A percentile compares a stretch with the other conserved stretches of the same genome.
Evolutionary conservation across 306 rosid genomes (phyloP).

Genomic region (Crotalaria pallida): DNA sequence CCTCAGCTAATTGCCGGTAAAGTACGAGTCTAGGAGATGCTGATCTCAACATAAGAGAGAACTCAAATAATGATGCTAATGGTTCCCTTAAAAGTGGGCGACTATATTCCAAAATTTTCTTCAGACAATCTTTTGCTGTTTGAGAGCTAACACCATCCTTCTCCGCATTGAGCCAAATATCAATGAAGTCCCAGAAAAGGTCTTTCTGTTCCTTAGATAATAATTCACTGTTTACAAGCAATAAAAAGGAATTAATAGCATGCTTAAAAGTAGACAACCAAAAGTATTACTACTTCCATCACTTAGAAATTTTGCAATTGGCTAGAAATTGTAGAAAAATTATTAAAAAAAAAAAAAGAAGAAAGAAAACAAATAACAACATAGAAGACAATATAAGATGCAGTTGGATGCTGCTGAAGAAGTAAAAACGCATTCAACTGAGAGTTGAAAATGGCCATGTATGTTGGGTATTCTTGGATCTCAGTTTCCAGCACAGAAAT

Average conservation of each 20-base stretch:
- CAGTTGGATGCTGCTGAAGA: not conserved
- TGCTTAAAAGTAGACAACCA: not conserved
- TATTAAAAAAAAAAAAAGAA: no score
- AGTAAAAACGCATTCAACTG: not conserved
- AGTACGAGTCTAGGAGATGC: slow-evolving; percentile 86
- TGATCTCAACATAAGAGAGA: slow-evolving; percentile 81
- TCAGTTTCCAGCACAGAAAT: not conserved
- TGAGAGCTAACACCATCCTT: slow-evolving; percentile 33
- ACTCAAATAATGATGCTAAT: slow-evolving; percentile 70
- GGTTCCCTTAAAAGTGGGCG: slow-evolving; percentile 57
- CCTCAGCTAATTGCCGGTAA: slow-evolving; percentile 67
- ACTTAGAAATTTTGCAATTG: not conserved
- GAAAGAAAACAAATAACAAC: no score
- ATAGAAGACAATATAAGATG: not conserved
- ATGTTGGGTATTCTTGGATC: not conserved
- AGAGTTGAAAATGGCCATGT: not conserved
- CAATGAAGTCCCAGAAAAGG: slow-evolving; percentile 73
- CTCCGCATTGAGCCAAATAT: slow-evolving; percentile 55
- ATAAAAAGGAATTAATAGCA: not conserved
- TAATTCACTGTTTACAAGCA: slow-evolving; percentile 52
- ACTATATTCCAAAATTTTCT: slow-evolving; percentile 43
- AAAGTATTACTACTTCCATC: not conserved
- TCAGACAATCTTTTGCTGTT: slow-evolving; percentile 64
- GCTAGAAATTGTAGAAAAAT: not conserved
- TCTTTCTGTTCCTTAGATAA: slow-evolving; percentile 60